phyloP scores from a whole-genome alignment of 306 rosid genomes.

The Vigna hirtella region DNA sequence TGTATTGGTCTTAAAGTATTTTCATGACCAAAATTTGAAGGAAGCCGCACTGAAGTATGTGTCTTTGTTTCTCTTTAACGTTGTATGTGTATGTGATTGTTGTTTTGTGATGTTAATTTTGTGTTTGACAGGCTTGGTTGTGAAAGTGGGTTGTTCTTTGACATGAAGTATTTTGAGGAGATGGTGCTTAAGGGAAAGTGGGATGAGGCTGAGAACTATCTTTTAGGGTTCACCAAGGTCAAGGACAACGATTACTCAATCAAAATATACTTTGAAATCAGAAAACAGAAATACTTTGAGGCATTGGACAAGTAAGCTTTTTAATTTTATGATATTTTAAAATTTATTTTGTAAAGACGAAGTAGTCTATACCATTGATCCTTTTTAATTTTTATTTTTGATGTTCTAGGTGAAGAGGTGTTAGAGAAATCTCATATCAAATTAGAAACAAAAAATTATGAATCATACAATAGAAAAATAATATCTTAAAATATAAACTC shows the following conservation, averaged over 20 bases:
- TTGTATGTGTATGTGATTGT: not conserved
- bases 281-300: constrained; percentile 56
- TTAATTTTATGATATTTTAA: not conserved
- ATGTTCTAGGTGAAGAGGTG: too few species aligned
- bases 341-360: too few species aligned
- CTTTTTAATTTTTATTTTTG: too few species aligned
- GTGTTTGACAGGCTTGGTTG: not conserved
- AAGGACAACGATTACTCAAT: constrained; percentile 43
- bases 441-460: too few species aligned
- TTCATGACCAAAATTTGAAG: not conserved
- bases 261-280: constrained; percentile 53
- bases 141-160: constrained; percentile 43
- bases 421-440: too few species aligned
- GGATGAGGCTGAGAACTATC: constrained; percentile 54
- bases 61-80: not conserved
- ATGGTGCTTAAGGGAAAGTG: constrained; percentile 50
- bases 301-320: constrained; percentile 55
- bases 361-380: too few species aligned
- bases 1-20: constrained; percentile 36
- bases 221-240: constrained; percentile 27
- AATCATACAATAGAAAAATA: too few species aligned
- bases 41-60: not conserved
- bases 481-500: too few species aligned
- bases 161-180: constrained; percentile 50
- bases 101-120: not conserved